Conservation (phyloP, 2,329 filamentous ascomycete species). For the Magnaporthiopsis rhizophila region DNA sequence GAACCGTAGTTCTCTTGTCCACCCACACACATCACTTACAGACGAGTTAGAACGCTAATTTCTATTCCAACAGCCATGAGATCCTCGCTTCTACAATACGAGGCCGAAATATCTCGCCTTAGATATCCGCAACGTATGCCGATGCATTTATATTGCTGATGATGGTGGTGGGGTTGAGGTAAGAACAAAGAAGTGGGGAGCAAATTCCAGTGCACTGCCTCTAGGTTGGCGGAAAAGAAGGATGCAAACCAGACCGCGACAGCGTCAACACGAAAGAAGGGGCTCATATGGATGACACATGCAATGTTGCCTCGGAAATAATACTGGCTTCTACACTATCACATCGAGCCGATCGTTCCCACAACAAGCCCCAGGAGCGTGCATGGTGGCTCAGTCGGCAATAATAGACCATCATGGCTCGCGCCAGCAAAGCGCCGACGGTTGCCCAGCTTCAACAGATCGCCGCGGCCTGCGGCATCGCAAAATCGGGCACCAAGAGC, state of each 20-base stretch:
- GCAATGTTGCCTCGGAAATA: neutral
- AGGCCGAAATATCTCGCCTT: too few relatives aligned
- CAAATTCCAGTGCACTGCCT: neutral
- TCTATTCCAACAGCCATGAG: too few relatives aligned
- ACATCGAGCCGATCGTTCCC: neutral
- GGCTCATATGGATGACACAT: neutral
- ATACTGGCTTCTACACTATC: neutral
- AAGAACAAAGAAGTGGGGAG: neutral
- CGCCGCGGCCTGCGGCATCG: slow-evolving; percentile 51
- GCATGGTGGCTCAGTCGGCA: neutral
- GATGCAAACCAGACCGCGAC: neutral
- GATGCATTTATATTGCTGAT: too few relatives aligned
- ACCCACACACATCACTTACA: too few relatives aligned
- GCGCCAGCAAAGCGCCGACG: slow-evolving; percentile 29
- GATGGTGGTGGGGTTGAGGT: too few relatives aligned
- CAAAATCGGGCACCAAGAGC: slow-evolving; percentile 50
- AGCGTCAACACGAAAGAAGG: neutral
- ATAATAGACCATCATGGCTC: neutral
- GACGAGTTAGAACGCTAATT: too few relatives aligned
- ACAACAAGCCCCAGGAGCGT: neutral
- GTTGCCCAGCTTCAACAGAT: slow-evolving; percentile 46
- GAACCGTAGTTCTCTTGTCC: too few relatives aligned
- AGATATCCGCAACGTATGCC: too few relatives aligned
- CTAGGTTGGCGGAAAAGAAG: too few relatives aligned
- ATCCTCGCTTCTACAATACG: too few relatives aligned